These are phyloP conservation scores for Calonectria multiphialidica DNA, from an alignment of 2,329 filamentous ascomycete genomes.

Conservation along the genomic window DNA sequence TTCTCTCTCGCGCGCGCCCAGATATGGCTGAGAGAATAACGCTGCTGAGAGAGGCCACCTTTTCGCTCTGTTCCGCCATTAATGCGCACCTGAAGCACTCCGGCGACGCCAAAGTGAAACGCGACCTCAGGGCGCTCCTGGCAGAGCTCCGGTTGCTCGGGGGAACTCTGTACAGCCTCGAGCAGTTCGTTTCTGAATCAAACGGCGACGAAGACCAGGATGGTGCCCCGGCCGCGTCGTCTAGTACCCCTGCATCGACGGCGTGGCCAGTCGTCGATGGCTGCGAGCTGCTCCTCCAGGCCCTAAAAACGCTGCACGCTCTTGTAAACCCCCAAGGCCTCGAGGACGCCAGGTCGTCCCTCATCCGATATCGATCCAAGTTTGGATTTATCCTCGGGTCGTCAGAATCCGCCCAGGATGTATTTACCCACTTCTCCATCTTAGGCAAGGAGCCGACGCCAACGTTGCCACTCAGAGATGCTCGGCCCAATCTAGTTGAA, in stretches of 20 bases:
- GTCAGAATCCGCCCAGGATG: conserved; percentile 40
- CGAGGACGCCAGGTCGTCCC: conserved; percentile 31
- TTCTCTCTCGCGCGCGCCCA: neutral
- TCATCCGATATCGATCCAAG: conserved; percentile 38
- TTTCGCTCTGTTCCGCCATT: conserved; percentile 33
- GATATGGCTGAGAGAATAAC: conserved; percentile 30
- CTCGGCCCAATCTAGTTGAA: conserved; percentile 8
- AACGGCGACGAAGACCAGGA: conserved; percentile 15
- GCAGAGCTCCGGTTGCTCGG: conserved; percentile 39
- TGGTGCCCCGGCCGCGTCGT: neutral
- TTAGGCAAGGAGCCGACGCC: conserved; percentile 33
- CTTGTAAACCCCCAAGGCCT: conserved; percentile 35
- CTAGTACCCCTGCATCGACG: neutral
- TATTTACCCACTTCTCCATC: conserved; percentile 36
- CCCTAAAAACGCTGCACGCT: conserved; percentile 27
- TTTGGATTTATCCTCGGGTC: conserved; percentile 40
- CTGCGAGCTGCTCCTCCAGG: conserved; percentile 34
- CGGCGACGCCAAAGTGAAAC: neutral
- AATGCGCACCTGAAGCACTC: conserved; percentile 22
- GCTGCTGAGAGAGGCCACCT: conserved; percentile 31
- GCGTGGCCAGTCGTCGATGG: conserved; percentile 38
- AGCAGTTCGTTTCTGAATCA: conserved; percentile 38
- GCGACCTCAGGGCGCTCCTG: conserved; percentile 30
- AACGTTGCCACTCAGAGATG: conserved; percentile 24
- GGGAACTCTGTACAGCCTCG: conserved; percentile 39